Evolutionary conservation across 2,329 filamentous ascomycete species (phyloP).

Genomic region (Colletotrichum cordylinicola): DNA sequence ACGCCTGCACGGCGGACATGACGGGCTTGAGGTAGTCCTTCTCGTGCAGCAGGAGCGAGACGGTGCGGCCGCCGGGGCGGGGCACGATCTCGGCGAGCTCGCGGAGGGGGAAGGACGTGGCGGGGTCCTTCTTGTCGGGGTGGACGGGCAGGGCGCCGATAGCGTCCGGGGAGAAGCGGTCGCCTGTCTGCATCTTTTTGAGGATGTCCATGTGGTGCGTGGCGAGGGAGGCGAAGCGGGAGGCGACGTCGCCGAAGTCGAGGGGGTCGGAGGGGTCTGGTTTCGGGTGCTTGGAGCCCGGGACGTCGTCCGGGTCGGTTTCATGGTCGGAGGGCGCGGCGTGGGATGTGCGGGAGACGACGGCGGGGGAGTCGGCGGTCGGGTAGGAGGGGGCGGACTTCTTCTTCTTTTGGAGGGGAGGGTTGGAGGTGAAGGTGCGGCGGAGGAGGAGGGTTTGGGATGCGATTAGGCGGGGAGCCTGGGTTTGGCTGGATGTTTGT

Average conservation of each 20-base stretch:
- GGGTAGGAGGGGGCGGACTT: slow-evolving; percentile 29
- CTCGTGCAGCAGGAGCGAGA: slow-evolving; percentile 49
- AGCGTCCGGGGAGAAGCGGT: slow-evolving; percentile 57
- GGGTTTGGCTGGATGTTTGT: neutral
- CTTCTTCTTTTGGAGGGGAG: slow-evolving; percentile 41
- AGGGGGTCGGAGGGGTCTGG: slow-evolving; percentile 49
- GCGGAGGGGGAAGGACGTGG: slow-evolving; percentile 51
- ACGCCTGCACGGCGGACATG: slow-evolving; percentile 59
- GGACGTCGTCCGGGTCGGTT: slow-evolving; percentile 20
- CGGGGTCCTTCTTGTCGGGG: slow-evolving; percentile 30
- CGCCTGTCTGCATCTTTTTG: slow-evolving; percentile 50
- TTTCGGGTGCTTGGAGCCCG: slow-evolving; percentile 28
- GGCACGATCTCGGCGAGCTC: slow-evolving; percentile 62
- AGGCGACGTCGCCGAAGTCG: slow-evolving; percentile 54
- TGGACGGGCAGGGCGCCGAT: slow-evolving; percentile 51
- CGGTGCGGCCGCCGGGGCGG: slow-evolving; percentile 42
- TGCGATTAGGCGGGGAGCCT: slow-evolving; percentile 1
- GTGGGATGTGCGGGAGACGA: slow-evolving; percentile 21
- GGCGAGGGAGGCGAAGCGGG: slow-evolving; percentile 46
- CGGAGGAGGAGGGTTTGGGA: neutral
- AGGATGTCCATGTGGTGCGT: slow-evolving; percentile 45
- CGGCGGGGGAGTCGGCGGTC: slow-evolving; percentile 20
- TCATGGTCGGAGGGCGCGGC: slow-evolving; percentile 26
- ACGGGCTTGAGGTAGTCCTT: slow-evolving; percentile 56
- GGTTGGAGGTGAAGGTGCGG: slow-evolving; percentile 36